A percentile compares a stretch with the other conserved stretches of the same genome.
phyloP scores from a whole-genome alignment of 148 eudicot species.

The Fagopyrum tataricum region DNA sequence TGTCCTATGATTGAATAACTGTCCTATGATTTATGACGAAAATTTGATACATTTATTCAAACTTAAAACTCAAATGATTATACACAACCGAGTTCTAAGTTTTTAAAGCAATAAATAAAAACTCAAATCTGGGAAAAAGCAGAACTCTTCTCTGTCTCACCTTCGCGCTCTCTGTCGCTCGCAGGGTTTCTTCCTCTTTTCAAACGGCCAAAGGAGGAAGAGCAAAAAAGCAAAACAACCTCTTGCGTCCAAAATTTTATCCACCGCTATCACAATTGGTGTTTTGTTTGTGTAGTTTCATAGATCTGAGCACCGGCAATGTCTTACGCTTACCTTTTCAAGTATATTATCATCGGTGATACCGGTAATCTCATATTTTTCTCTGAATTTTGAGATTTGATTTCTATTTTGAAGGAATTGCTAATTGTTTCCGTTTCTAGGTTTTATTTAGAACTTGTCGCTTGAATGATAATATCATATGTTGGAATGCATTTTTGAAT shows the following conservation, averaged over 20 bases:
- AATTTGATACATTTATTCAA: too few relatives aligned
- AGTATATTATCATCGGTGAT: constrained; percentile 88
- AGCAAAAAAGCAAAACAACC: neutral
- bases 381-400: neutral
- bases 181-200: constrained; percentile 7
- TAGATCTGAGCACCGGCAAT: constrained; percentile 22
- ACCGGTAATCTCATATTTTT: constrained; percentile 37
- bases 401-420: neutral
- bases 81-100: too few relatives aligned
- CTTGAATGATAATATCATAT: neutral
- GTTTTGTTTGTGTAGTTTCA: neutral
- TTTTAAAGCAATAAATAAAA: neutral
- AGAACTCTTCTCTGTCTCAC: neutral
- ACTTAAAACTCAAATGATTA: too few relatives aligned
- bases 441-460: neutral
- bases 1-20: too few relatives aligned
- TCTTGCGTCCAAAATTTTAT: neutral
- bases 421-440: neutral
- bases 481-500: neutral
- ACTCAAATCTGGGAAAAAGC: neutral
- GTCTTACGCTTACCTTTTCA: constrained; percentile 90
- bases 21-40: too few relatives aligned
- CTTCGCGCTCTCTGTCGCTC: constrained; percentile 10
- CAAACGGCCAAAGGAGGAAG: neutral
- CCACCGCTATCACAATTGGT: neutral